phyloP scores from a whole-genome alignment of 2,329 filamentous ascomycete genomes.

The Nectriaceae sp. region DNA sequence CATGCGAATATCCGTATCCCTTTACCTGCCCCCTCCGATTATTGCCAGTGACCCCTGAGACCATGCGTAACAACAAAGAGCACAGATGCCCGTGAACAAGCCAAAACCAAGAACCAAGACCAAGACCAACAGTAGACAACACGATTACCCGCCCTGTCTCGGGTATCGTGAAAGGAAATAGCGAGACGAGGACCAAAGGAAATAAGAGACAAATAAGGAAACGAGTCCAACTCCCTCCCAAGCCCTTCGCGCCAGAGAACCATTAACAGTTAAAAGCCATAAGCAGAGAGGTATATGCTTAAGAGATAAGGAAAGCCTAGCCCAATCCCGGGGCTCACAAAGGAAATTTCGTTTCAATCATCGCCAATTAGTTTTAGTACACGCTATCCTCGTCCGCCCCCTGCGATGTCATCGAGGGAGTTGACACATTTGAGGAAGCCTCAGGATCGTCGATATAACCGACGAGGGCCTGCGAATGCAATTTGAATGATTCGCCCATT shows the following conservation, averaged over 20 bases:
- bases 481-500: slow-evolving; percentile 97
- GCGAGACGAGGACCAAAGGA: slow-evolving; percentile 25
- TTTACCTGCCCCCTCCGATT: slow-evolving; percentile 27
- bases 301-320: slow-evolving; percentile 27
- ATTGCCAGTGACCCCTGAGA: slow-evolving; percentile 28
- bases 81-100: slow-evolving; percentile 16
- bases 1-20: slow-evolving; percentile 31
- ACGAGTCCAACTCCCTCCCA: slow-evolving; percentile 32
- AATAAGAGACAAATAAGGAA: slow-evolving; percentile 27
- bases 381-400: slow-evolving; percentile 72
- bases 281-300: slow-evolving; percentile 35
- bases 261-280: slow-evolving; percentile 32
- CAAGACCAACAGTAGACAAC: slow-evolving; percentile 22
- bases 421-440: slow-evolving; percentile 68
- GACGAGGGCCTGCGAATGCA: slow-evolving; percentile 90
- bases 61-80: slow-evolving; percentile 21
- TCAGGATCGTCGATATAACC: slow-evolving; percentile 89
- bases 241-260: slow-evolving; percentile 24
- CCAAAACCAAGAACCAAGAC: slow-evolving; percentile 17
- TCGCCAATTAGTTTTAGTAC: slow-evolving; percentile 58
- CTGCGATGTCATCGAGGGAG: slow-evolving; percentile 72
- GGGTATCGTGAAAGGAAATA: slow-evolving; percentile 37
- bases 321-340: slow-evolving; percentile 32
- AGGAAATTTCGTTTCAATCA: slow-evolving; percentile 54
- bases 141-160: slow-evolving; percentile 39